Conservation (phyloP, 2,329 filamentous ascomycete genomes). For the Microsporum canis region DNA sequence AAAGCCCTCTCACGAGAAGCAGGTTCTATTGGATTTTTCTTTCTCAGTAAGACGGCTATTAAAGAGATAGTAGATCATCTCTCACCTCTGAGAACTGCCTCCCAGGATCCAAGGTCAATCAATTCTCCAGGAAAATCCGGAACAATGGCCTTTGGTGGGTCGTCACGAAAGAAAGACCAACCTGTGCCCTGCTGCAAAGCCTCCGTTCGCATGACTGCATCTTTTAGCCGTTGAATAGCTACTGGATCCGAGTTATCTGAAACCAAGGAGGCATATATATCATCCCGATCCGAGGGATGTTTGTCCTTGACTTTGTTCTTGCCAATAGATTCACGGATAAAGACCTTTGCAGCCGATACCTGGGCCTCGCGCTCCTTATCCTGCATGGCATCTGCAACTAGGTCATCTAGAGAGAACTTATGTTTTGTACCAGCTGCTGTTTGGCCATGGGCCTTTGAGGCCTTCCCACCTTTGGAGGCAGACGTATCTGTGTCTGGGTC, state of each 20-base stretch:
- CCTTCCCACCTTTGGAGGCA: constrained; percentile 8
- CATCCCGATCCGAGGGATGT: constrained; percentile 21
- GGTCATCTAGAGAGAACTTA: constrained; percentile 52
- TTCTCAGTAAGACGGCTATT: background rate
- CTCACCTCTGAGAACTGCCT: constrained; percentile 26
- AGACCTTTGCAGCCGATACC: constrained; percentile 27
- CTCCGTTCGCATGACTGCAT: constrained; percentile 51
- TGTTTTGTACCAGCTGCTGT: constrained; percentile 42
- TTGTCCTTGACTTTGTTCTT: constrained; percentile 6
- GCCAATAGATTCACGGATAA: constrained; percentile 13
- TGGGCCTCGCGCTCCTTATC: constrained; percentile 50
- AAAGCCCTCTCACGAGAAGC: constrained; percentile 48
- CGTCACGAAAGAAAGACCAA: constrained; percentile 47
- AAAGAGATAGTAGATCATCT: background rate
- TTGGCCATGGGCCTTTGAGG: constrained; percentile 7
- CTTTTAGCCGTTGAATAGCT: constrained; percentile 39
- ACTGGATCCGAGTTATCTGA: constrained; percentile 35
- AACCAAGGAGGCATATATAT: constrained; percentile 34
- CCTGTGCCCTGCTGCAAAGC: constrained; percentile 42
- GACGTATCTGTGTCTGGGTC: constrained; percentile 10
- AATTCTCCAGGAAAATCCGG: constrained; percentile 27
- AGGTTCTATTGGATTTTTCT: constrained; percentile 27
- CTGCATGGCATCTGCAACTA: constrained; percentile 48
- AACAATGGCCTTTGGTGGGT: constrained; percentile 15
- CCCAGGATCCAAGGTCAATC: constrained; percentile 23